Evolutionary conservation across 768 basidiomycete species (phyloP), one percentile per base, ranked within the genome.

Genomic region (Mrakia frigida): DNA sequence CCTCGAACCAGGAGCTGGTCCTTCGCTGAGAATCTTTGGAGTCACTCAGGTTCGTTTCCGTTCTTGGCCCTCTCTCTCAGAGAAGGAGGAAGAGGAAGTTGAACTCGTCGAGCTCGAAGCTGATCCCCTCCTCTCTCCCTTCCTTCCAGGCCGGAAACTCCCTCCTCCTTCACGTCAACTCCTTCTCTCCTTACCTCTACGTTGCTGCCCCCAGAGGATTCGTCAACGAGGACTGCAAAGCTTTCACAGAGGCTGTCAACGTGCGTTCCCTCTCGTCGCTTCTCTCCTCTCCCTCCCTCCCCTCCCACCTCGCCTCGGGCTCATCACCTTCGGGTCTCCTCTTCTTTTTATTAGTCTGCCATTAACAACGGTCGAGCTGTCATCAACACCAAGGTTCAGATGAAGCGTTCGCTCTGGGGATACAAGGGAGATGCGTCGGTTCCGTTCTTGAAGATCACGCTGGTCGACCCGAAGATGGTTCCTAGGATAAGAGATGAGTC

Each of bases 101-200:
- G 35, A 43, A 21, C 39, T 41, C 14, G 21, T 18, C 43, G 35
- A 33, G 28, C 63, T 67, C 16, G 14, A 23, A 63, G 50, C 41
- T 68, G 37, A 43, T 35, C 68, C 3, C 31, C 21, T 14, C 31
- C n/a, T 33, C 74, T 53, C 31, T 21, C 52, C 33, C 33, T 46
- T 63, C 21, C 2, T 11, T 39, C 25, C 76, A 95, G 92, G 86
- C 85, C 1, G 96, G 96, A 0, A 88, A 98, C 82, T 98, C 95
- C 75, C 92, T 98, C 2, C 87, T 98, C 23, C 90, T 90, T 3
- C 88, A 91, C 78, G 87, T 99, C 70, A 89, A 87, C 2, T 89
- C 89, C 46, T 98, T 97, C 82, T 83, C 89, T 69, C 96, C 97
- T 0, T 98, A 99, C 83, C 97, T 99, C 83, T 99, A 94, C 80